Evolutionary conservation across 2,329 filamentous ascomycete species (phyloP), one percentile per base, ranked within the genome.

Genomic region (Talaromyces sp.): DNA sequence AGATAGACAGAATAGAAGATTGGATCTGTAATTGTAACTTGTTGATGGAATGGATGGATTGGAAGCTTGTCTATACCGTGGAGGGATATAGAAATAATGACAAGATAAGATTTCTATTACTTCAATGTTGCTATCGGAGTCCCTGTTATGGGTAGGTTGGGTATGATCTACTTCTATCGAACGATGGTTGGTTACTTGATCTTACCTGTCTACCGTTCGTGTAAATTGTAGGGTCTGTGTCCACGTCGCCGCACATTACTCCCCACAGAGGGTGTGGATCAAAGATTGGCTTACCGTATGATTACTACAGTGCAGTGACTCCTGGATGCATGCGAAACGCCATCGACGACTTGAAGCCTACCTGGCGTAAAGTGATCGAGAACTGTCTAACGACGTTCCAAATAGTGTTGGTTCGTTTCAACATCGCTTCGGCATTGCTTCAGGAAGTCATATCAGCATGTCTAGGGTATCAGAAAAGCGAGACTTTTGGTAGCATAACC

Each of bases 21-120:
- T 36, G 53, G 53, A 22, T 56, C 31, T 36, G 53, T 56, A 56
- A 56, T 56, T 56, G 31, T 56, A 36, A 11, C 25, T 25, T 56
- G 19, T 56, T 36, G 10, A 1, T 22, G 29, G 51, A 34, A 17
- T 15, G 25, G 15, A 51, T 17, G 5, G 22, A 17, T 51, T 53
- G 49, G 13, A 29, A 29, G 22, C 13, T 31, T 53, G 49, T 53
- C 25, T n/a, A 53, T 53, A 53, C 27, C 6, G 53, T 22, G 2
- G 49, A 17, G 25, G 11, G 4, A 38, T 7, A 54, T 56, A 56
- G 53, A 38, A 34, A 25, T 15, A 38, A 38, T 56, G 7, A 36
- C 38, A 25, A 19, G n/a, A 54, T 36, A 54, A 38, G 31, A 56
- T 56, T 25, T 36, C n/a, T 15, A 56, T 56, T 36, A 34, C 31